A percentile compares a stretch with the other conserved stretches of the same genome.
These are phyloP conservation scores for Candida tallmaniae DNA, from an alignment of 805 yeast species.

Conservation along the genomic window DNA sequence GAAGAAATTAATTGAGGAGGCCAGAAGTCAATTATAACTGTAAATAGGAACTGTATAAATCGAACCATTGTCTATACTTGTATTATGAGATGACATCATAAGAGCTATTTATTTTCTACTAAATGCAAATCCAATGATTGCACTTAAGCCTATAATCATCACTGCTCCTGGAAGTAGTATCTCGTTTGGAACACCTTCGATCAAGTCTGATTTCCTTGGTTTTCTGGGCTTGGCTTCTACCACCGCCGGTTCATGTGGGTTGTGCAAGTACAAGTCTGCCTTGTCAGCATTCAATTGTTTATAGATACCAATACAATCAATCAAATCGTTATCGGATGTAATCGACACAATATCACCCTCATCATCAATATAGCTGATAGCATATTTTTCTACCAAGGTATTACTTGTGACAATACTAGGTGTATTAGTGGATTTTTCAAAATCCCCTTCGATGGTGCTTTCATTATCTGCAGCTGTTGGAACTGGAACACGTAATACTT, in stretches of 20 bases:
- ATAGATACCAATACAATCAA: conserved; percentile 65
- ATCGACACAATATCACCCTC: conserved; percentile 79
- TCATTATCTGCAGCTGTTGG: neutral
- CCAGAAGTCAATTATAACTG: conserved; percentile 21
- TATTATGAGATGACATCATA: no score
- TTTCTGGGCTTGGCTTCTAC: conserved; percentile 16
- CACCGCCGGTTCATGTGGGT: conserved; percentile 46
- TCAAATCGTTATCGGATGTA: conserved; percentile 67
- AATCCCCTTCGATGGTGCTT: neutral
- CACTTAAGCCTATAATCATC: conserved; percentile 55
- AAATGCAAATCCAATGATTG: conserved; percentile 51
- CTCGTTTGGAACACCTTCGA: conserved; percentile 58
- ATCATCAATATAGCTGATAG: conserved; percentile 76
- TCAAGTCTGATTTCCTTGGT: conserved; percentile 17
- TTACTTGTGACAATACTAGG: conserved; percentile 7
- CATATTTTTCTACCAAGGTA: conserved; percentile 31
- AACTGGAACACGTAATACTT: conserved; percentile 12
- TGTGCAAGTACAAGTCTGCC: conserved; percentile 71
- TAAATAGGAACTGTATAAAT: conserved; percentile 6
- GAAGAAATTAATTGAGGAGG: conserved; percentile 44
- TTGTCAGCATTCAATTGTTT: conserved; percentile 47
- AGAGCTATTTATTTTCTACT: conserved; percentile 17
- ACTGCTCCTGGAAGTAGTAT: conserved; percentile 61
- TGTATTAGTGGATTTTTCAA: conserved; percentile 13
- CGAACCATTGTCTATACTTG: conserved; percentile 1